phyloP scores from a whole-genome alignment of 345 rosid species.

The Fremontodendron californicum region DNA sequence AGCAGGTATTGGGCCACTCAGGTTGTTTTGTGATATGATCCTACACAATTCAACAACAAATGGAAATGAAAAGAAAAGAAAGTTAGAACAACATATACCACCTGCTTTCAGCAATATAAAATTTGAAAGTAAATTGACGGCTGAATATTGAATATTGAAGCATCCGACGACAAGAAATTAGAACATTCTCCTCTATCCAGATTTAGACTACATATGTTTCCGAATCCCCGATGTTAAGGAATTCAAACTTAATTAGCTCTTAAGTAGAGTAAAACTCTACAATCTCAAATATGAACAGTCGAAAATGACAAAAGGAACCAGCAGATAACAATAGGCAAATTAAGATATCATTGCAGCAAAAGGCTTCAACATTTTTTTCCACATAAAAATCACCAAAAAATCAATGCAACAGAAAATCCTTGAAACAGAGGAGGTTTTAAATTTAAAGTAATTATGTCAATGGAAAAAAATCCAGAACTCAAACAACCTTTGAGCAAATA shows the following conservation, averaged over 20 bases:
- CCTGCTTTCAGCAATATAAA: neutral
- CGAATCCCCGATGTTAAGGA: neutral
- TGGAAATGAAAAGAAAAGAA: neutral
- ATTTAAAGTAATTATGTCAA: neutral
- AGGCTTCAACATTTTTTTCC: neutral
- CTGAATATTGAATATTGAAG: neutral
- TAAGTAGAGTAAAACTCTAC: neutral
- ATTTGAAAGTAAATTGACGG: neutral
- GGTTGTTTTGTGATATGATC: slow-evolving; percentile 60
- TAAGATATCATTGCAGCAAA: neutral
- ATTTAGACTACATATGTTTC: neutral
- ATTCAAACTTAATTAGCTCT: neutral
- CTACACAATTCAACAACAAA: slow-evolving; percentile 33
- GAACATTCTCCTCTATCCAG: neutral
- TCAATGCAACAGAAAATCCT: neutral
- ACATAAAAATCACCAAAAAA: neutral
- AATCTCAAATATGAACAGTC: neutral
- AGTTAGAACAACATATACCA: neutral
- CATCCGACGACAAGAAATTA: neutral
- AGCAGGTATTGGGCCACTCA: slow-evolving; percentile 59
- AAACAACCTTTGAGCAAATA: neutral
- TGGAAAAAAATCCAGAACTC: neutral
- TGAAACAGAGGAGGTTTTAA: neutral
- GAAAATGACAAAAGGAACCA: neutral
- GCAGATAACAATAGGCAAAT: neutral